Conservation (phyloP, 2,329 filamentous ascomycete species). For the Cercospora beticola region DNA sequence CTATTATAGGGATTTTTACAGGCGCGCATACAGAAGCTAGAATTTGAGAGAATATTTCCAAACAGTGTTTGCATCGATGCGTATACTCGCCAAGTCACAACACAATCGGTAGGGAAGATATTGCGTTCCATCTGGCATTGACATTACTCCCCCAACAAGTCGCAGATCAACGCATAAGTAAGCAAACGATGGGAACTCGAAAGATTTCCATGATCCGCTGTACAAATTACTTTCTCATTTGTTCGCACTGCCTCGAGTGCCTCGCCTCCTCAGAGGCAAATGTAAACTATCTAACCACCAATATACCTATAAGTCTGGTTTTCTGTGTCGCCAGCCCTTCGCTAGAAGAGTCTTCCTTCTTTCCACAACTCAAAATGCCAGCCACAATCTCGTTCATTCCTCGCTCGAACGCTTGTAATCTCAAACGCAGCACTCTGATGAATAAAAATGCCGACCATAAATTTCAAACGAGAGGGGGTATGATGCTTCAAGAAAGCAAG, state of each 20-base stretch:
- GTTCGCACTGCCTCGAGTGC: background rate
- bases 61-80: too few species aligned
- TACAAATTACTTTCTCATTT: background rate
- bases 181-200: background rate
- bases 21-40: background rate
- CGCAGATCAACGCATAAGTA: background rate
- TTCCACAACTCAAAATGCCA: background rate
- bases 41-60: background rate
- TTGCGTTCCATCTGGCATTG: background rate
- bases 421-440: background rate
- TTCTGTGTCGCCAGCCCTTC: background rate
- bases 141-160: background rate
- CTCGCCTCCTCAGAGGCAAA: background rate
- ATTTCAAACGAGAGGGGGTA: constrained; percentile 22
- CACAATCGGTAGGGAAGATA: background rate
- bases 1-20: background rate
- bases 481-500: constrained; percentile 17
- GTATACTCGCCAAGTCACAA: background rate
- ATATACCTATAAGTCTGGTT: background rate
- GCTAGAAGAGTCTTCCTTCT: background rate
- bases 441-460: background rate
- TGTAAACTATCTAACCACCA: background rate
- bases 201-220: background rate
- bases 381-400: background rate
- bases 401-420: constrained; percentile 21